Percentiles rank a stretch among this genome's conserved stretches.
Conservation (phyloP, 306 rosid genomes). For the Begonia fuchsioides region DNA sequence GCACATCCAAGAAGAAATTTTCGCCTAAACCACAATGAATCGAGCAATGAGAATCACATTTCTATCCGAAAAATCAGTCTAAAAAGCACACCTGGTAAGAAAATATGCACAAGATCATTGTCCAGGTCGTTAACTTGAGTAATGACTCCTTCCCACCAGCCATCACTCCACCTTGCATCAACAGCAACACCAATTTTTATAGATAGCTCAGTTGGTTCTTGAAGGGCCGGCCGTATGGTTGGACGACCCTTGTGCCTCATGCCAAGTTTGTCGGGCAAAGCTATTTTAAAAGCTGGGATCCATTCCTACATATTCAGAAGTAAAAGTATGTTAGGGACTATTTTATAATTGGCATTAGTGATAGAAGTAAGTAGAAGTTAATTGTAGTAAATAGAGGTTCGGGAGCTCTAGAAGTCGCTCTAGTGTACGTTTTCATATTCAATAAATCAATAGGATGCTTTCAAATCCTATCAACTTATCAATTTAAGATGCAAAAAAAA, state of each 20-base stretch:
- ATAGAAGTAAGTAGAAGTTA: too few relatives aligned
- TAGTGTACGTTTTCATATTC: too few relatives aligned
- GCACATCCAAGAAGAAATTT: constrained; percentile 38
- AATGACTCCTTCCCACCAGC: constrained; percentile 99
- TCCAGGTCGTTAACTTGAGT: constrained; percentile 30
- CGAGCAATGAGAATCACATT: too few relatives aligned
- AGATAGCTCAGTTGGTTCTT: constrained; percentile 30
- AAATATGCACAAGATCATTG: constrained; percentile 40
- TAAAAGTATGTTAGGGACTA: too few relatives aligned
- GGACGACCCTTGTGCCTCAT: constrained; percentile 62
- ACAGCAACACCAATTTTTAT: constrained; percentile 58
- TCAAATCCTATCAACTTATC: too few relatives aligned
- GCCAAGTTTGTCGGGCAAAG: constrained; percentile 78
- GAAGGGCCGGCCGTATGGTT: constrained; percentile 53
- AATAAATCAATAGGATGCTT: too few relatives aligned
- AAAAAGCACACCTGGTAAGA: constrained; percentile 51
- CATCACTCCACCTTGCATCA: constrained; percentile 99
- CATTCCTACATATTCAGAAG: constrained; percentile 60
- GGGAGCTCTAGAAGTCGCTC: too few relatives aligned
- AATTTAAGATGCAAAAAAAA: neutral
- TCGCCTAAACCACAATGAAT: constrained; percentile 53
- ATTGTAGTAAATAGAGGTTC: too few relatives aligned
- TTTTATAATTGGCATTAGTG: too few relatives aligned
- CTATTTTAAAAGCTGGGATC: constrained; percentile 67
- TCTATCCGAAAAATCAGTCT: too few relatives aligned